A percentile compares a stretch with the other conserved stretches of the same genome.
phyloP scores from a whole-genome alignment of 257 asterid genomes.

The Leptodermis oblonga region DNA sequence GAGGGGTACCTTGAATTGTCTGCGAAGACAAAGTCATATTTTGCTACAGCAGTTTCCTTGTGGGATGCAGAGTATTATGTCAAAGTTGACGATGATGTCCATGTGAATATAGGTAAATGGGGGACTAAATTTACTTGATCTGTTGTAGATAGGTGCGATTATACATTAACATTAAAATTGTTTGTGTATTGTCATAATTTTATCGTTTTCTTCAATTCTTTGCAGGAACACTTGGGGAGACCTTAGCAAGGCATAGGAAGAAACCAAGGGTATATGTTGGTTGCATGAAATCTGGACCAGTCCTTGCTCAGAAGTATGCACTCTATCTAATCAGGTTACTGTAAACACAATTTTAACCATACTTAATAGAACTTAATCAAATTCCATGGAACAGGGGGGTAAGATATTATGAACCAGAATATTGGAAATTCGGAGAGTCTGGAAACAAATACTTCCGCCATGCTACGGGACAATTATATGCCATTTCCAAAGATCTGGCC shows the following conservation, averaged over 20 bases:
- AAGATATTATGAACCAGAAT: constrained; percentile 86
- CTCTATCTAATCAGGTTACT: background rate
- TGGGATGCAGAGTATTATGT: constrained; percentile 95
- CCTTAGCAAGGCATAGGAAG: constrained; percentile 60
- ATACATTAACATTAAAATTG: background rate
- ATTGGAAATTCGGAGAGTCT: constrained; percentile 85
- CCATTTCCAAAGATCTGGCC: constrained; percentile 84
- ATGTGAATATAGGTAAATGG: constrained; percentile 76
- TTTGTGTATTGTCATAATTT: background rate
- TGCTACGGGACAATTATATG: constrained; percentile 89
- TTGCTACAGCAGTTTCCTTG: constrained; percentile 63
- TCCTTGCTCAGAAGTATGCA: constrained; percentile 73
- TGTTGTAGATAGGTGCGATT: background rate
- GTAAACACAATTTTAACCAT: background rate
- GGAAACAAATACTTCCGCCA: constrained; percentile 96
- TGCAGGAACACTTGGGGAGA: constrained; percentile 86
- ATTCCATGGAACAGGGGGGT: constrained; percentile 61
- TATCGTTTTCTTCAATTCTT: constrained; percentile 3
- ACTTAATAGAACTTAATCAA: constrained; percentile 3
- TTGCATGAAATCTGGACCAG: constrained; percentile 97
- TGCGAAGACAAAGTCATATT: constrained; percentile 83
- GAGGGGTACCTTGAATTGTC: constrained; percentile 94
- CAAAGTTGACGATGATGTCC: constrained; percentile 94
- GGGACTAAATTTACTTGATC: background rate
- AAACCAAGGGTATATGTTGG: constrained; percentile 74